Percentiles rank a stretch among this genome's conserved stretches.
Evolutionary conservation across 83 land plant genomes (phyloP).

Genomic region (Thuja plicata): DNA sequence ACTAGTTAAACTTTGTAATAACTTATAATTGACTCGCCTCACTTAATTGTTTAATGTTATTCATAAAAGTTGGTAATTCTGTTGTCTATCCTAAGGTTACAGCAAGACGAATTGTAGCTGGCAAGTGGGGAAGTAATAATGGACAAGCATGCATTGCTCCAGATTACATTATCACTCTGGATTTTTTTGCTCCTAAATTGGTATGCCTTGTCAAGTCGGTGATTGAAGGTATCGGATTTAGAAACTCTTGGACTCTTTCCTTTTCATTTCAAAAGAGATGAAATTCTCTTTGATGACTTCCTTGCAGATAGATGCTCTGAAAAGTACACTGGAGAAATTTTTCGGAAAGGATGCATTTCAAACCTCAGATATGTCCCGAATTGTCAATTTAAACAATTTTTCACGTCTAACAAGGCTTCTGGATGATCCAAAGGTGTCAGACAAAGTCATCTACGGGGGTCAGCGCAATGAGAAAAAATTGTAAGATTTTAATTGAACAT

Average conservation of each 20-base stretch:
- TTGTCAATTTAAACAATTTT: slow-evolving; percentile 72
- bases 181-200: slow-evolving; percentile 70
- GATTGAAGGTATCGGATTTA: not conserved
- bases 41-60: not conserved
- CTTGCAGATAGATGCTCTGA: slow-evolving; percentile 58
- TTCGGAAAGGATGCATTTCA: slow-evolving; percentile 72
- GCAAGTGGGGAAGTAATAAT: slow-evolving; percentile 88
- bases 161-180: slow-evolving; percentile 79
- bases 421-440: slow-evolving; percentile 71
- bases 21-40: not conserved
- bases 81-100: slow-evolving; percentile 54
- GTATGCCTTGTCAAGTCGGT: slow-evolving; percentile 34
- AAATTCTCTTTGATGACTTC: not conserved
- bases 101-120: slow-evolving; percentile 64
- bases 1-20: not conserved
- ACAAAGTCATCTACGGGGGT: slow-evolving; percentile 79
- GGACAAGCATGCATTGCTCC: slow-evolving; percentile 96
- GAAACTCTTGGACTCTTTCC: not conserved
- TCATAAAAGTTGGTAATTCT: not conserved
- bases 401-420: slow-evolving; percentile 54
- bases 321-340: slow-evolving; percentile 48
- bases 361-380: slow-evolving; percentile 68
- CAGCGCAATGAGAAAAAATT: slow-evolving; percentile 50
- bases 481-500: slow-evolving; percentile 42
- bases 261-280: not conserved